These are phyloP conservation scores for Barbatosphaeria neglecta DNA, from an alignment of 495 filamentous ascomycete species.

Conservation along the genomic window DNA sequence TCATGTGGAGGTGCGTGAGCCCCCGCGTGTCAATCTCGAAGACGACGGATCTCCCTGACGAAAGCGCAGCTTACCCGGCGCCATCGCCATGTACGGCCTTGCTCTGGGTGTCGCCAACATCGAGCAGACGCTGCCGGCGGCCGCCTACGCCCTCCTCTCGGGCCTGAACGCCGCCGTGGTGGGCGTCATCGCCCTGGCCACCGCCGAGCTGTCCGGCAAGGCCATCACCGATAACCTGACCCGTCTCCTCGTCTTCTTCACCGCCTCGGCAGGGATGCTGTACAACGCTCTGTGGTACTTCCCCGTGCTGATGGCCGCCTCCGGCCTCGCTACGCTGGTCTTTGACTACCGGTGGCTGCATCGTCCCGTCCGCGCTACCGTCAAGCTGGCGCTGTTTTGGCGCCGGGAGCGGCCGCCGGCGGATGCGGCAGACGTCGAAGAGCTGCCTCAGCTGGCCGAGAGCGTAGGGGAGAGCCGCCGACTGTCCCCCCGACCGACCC, in stretches of 20 bases:
- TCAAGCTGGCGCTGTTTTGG: not conserved
- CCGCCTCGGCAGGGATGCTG: constrained; percentile 55
- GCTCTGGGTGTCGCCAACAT: constrained; percentile 57
- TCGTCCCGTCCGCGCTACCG: constrained; percentile 6
- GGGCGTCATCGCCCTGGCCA: constrained; percentile 68
- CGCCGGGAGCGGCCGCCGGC: not conserved
- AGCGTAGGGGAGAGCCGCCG: no score
- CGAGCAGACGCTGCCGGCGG: constrained; percentile 44
- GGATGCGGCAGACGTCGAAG: not conserved
- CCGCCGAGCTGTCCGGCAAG: constrained; percentile 61
- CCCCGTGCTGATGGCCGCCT: constrained; percentile 52
- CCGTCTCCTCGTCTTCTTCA: constrained; percentile 57
- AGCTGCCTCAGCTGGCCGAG: no score
- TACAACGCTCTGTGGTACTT: constrained; percentile 82
- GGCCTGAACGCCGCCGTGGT: constrained; percentile 72
- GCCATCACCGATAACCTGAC: constrained; percentile 64
- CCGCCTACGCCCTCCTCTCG: constrained; percentile 64
- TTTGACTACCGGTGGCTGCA: constrained; percentile 51
- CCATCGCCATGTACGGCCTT: constrained; percentile 64
- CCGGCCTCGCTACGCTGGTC: constrained; percentile 43
- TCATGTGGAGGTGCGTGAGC: constrained; percentile 52
- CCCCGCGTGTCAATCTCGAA: not conserved
- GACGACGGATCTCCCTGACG: not conserved
- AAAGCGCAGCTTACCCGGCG: constrained; percentile 53
- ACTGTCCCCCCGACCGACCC: no score